Percentiles rank a stretch among this genome's conserved stretches.
phyloP scores from a whole-genome alignment of 1,139 yeast genomes.

The Yamadazyma oceani region DNA sequence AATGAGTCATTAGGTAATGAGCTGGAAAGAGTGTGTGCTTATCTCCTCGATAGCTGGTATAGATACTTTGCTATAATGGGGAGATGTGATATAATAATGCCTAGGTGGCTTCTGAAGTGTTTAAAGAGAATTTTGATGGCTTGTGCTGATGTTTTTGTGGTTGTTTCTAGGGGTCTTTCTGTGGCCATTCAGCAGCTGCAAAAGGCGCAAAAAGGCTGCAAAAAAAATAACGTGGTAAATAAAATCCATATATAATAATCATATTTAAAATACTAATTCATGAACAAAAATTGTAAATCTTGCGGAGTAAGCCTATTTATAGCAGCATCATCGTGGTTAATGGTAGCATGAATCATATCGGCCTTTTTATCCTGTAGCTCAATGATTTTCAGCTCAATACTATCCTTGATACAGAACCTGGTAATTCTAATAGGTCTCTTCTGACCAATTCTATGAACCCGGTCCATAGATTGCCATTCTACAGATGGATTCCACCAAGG shows the following conservation, averaged over 20 bases:
- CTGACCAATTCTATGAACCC: conserved; percentile 97
- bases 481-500: conserved; percentile 99
- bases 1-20: conserved; percentile 4
- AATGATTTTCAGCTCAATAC: conserved; percentile 92
- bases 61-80: too few relatives aligned
- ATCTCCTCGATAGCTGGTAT: too few relatives aligned
- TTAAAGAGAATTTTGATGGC: too few relatives aligned
- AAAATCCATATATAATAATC: background rate
- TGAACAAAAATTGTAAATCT: conserved; percentile 90
- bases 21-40: too few relatives aligned
- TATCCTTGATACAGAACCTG: conserved; percentile 89
- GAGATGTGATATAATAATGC: too few relatives aligned
- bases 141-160: too few relatives aligned
- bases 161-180: too few relatives aligned
- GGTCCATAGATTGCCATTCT: conserved; percentile 97
- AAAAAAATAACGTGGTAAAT: background rate
- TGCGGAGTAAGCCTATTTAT: conserved; percentile 85
- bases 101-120: too few relatives aligned
- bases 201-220: background rate
- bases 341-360: conserved; percentile 95
- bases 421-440: conserved; percentile 93
- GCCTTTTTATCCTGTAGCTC: conserved; percentile 97
- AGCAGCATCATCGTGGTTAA: conserved; percentile 89
- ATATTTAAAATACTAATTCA: conserved; percentile 41
- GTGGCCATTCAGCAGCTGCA: too few relatives aligned